phyloP scores from a whole-genome alignment of 2,329 filamentous ascomycete species.

The Beauveria brongniartii region DNA sequence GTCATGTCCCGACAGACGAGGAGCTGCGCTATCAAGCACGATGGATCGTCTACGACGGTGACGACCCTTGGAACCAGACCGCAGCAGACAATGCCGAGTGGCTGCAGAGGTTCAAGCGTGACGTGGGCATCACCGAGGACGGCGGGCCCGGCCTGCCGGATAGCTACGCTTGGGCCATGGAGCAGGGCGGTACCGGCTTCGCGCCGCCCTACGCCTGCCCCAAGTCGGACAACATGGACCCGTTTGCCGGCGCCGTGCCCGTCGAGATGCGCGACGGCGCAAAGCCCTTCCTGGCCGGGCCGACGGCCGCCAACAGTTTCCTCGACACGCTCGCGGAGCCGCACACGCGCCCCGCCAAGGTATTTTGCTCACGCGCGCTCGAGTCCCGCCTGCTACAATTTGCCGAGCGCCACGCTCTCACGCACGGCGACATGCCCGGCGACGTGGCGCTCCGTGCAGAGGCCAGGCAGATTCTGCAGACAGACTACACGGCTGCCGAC shows the following conservation, averaged over 20 bases:
- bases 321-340: slow-evolving; percentile 35
- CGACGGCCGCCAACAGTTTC: slow-evolving; percentile 38
- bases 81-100: slow-evolving; percentile 57
- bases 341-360: slow-evolving; percentile 36
- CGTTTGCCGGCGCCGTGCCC: slow-evolving; percentile 25
- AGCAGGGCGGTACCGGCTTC: slow-evolving; percentile 47
- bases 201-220: slow-evolving; percentile 46
- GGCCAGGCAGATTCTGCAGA: slow-evolving; percentile 40
- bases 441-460: slow-evolving; percentile 39
- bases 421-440: slow-evolving; percentile 34
- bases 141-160: slow-evolving; percentile 42
- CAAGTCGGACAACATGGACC: slow-evolving; percentile 27
- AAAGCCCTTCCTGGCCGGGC: slow-evolving; percentile 35
- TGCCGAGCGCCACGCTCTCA: slow-evolving; percentile 32
- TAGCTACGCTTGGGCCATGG: slow-evolving; percentile 35
- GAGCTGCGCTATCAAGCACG: slow-evolving; percentile 57
- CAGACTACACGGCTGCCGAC: slow-evolving; percentile 43
- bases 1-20: slow-evolving; percentile 50
- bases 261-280: slow-evolving; percentile 27
- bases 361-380: slow-evolving; percentile 53
- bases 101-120: slow-evolving; percentile 54
- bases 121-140: slow-evolving; percentile 42
- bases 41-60: slow-evolving; percentile 55
- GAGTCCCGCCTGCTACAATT: slow-evolving; percentile 45
- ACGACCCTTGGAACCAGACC: slow-evolving; percentile 58